Conservation (phyloP, 306 rosid species). For the Dryas drummondii region DNA sequence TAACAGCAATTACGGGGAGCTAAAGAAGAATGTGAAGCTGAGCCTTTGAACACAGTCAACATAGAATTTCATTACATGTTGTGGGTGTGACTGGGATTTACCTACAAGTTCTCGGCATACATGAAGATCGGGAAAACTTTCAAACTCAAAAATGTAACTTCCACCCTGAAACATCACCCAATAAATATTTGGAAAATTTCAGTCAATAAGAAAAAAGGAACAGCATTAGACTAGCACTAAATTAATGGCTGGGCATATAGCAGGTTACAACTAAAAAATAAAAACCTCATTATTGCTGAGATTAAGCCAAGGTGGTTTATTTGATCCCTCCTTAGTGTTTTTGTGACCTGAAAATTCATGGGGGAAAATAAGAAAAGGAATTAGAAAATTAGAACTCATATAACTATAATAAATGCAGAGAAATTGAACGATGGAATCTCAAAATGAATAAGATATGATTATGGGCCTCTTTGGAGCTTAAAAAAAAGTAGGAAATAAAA, state of each 20-base stretch:
- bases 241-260: not conserved
- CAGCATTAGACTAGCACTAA: not conserved
- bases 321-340: conserved; percentile 83
- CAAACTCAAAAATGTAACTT: conserved; percentile 84
- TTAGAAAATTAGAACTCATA: not conserved
- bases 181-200: conserved; percentile 1
- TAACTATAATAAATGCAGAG: not conserved
- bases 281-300: conserved; percentile 66
- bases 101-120: conserved; percentile 80
- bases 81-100: conserved; percentile 36
- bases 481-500: not conserved
- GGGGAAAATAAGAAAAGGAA: not conserved
- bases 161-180: conserved; percentile 56
- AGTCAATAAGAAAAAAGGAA: conserved; percentile 8
- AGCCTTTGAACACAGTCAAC: conserved; percentile 9
- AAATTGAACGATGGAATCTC: conserved; percentile 4
- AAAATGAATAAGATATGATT: not conserved
- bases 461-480: too few relatives aligned
- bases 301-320: conserved; percentile 88
- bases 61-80: not conserved
- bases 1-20: not conserved
- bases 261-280: not conserved
- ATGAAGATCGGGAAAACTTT: conserved; percentile 75
- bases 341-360: conserved; percentile 61
- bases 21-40: conserved; percentile 16